A percentile compares a stretch with the other conserved stretches of the same genome.
Conservation (phyloP, 2,329 filamentous ascomycete genomes). For the Dactylellina leptospora region DNA sequence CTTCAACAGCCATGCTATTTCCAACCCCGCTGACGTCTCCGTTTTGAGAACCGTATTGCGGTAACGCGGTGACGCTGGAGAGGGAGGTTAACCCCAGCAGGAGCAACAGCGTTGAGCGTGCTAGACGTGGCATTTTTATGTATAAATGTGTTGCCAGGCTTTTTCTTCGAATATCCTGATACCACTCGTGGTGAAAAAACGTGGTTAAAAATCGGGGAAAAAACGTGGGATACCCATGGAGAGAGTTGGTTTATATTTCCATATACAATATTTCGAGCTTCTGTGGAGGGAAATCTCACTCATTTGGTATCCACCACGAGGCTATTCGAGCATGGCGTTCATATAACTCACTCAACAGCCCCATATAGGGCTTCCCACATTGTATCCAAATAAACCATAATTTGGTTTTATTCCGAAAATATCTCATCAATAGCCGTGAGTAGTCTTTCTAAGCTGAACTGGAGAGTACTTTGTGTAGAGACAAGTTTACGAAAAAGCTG, state of each 20-base stretch:
- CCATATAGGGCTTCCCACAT: too few relatives aligned
- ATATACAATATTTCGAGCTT: too few relatives aligned
- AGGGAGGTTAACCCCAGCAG: conserved; percentile 12
- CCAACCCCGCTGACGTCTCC: background rate
- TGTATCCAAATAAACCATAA: too few relatives aligned
- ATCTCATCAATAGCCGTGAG: too few relatives aligned
- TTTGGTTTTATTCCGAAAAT: too few relatives aligned
- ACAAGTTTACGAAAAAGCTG: too few relatives aligned
- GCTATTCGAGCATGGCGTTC: conserved; percentile 2
- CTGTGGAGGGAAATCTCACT: background rate
- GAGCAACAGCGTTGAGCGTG: conserved; percentile 3
- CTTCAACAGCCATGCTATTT: conserved; percentile 1
- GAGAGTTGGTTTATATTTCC: background rate
- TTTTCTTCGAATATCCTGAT: too few relatives aligned
- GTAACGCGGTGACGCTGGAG: background rate
- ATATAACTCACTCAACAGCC: background rate
- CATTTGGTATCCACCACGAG: background rate
- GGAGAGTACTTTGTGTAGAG: too few relatives aligned
- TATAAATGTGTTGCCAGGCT: conserved; percentile 19
- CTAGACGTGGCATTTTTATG: conserved; percentile 33
- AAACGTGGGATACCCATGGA: conserved; percentile 2
- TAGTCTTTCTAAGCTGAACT: too few relatives aligned
- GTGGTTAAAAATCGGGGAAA: background rate
- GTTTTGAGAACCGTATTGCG: conserved; percentile 19
- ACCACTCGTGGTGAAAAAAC: too few relatives aligned